These are phyloP conservation scores for Fusarium sublunatum DNA, from an alignment of 2,329 filamentous ascomycete genomes.

Conservation along the genomic window DNA sequence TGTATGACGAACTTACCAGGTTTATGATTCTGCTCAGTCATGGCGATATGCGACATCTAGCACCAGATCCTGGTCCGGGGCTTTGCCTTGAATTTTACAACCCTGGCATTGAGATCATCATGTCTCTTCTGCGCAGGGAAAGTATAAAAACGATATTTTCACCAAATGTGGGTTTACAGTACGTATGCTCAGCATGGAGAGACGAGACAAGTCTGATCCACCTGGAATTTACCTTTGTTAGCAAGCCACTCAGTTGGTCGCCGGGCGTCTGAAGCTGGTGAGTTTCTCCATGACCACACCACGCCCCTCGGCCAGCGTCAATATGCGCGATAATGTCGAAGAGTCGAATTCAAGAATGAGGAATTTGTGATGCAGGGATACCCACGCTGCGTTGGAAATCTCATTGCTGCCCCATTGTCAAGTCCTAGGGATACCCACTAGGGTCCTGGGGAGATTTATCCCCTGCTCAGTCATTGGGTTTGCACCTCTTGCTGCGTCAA, in stretches of 20 bases:
- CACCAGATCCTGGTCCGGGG: conserved; percentile 11
- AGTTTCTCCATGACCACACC: conserved; percentile 20
- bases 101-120: conserved; percentile 5
- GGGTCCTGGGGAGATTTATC: conserved; percentile 20
- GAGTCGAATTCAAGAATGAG: conserved; percentile 19
- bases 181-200: not conserved
- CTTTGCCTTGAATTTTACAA: conserved; percentile 14
- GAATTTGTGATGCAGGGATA: conserved; percentile 39
- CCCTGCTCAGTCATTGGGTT: conserved; percentile 18
- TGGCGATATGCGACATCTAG: too few relatives aligned
- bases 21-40: not conserved
- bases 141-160: conserved; percentile 16
- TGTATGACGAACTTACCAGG: conserved; percentile 15
- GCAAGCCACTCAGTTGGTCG: conserved; percentile 33
- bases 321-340: conserved; percentile 14
- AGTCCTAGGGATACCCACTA: conserved; percentile 17
- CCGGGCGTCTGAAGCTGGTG: conserved; percentile 11
- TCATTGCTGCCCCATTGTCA: conserved; percentile 22
- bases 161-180: not conserved
- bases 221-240: conserved; percentile 33
- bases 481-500: conserved; percentile 14
- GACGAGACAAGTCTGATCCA: conserved; percentile 38
- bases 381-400: conserved; percentile 18
- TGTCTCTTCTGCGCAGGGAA: conserved; percentile 5
- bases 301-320: conserved; percentile 11